Evolutionary conservation across 768 basidiomycete species (phyloP).

Genomic region (Lanmaoa pseudosensibilis): DNA sequence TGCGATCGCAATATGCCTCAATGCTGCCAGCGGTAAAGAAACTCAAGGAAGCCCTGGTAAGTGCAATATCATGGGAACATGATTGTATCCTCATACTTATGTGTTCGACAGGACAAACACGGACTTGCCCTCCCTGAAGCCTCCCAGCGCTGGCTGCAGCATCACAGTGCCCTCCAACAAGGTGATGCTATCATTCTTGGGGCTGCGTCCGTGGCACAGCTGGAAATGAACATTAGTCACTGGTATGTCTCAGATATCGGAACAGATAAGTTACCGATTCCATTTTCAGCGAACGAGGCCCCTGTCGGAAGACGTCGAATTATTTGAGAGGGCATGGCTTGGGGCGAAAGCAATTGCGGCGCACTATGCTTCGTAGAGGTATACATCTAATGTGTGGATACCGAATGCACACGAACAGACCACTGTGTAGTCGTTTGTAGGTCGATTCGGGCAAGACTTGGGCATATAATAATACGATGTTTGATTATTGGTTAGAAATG

Average conservation of each 20-base stretch:
- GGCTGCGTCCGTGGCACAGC: constrained; percentile 35
- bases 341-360: constrained; percentile 1
- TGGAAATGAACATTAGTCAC: constrained; percentile 28
- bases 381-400: no score
- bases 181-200: constrained; percentile 39
- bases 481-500: background rate
- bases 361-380: constrained; percentile 12
- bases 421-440: background rate
- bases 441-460: background rate
- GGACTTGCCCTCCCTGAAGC: constrained; percentile 12
- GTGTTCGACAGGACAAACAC: constrained; percentile 8
- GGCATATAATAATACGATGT: no score
- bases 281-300: constrained; percentile 20
- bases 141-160: constrained; percentile 16
- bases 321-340: constrained; percentile 14
- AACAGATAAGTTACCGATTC: background rate
- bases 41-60: constrained; percentile 15
- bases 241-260: constrained; percentile 15
- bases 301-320: constrained; percentile 9
- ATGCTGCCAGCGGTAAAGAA: constrained; percentile 13
- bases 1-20: constrained; percentile 12
- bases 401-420: background rate
- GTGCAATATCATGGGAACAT: background rate
- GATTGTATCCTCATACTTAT: background rate
- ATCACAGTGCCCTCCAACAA: constrained; percentile 19